Evolutionary conservation across 108 stramenopile genomes (phyloP), one percentile per base, ranked within the genome.

Genomic region (Skeletonema menzelii): DNA sequence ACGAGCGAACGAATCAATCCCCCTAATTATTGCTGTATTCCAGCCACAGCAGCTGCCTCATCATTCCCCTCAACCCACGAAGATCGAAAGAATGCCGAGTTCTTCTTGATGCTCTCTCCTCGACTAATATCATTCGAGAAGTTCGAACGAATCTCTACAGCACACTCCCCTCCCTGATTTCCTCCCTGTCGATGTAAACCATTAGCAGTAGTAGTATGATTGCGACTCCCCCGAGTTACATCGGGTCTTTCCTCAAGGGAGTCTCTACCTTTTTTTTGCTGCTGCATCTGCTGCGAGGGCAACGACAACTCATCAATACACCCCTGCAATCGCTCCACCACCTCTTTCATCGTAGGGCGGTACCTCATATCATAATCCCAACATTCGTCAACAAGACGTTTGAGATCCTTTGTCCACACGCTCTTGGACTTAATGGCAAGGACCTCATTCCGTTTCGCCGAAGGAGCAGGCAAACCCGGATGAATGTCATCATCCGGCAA

Each of bases 331-430:
- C 34, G 31, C n/a, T 20, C 37, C 37, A 34, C 37, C 59, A 60
- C 59, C 5, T 35, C 37, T 6, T 34, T 31, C 59, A 60, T 60
- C 2, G 34, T 6, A 15, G 59, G 59, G 6, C 59, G 59, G 59
- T 35, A 35, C 14, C 59, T 31, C 59, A 60, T 60, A 35, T 60
- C 59, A 19, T 35, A 31, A 35, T 60, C 59, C 59, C 59, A 60
- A 35, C 59, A 60, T 20, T 60, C 59, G 7, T 60, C 59, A 17
- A 60, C 28, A 17, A 60, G 34, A 34, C 34, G 59, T 5, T 31
- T 31, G 2, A 60, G 59, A 31, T 35, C 59, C n/a, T 31, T 60
- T 11, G 59, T 31, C 59, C 59, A 60, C 14, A 34, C 17, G 20
- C 34, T 31, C 28, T 60, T 60, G 19, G 59, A 34, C 28, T 35